These are phyloP conservation scores for Dipteronia dyeriana DNA, from an alignment of 345 rosid species.

Conservation along the genomic window DNA sequence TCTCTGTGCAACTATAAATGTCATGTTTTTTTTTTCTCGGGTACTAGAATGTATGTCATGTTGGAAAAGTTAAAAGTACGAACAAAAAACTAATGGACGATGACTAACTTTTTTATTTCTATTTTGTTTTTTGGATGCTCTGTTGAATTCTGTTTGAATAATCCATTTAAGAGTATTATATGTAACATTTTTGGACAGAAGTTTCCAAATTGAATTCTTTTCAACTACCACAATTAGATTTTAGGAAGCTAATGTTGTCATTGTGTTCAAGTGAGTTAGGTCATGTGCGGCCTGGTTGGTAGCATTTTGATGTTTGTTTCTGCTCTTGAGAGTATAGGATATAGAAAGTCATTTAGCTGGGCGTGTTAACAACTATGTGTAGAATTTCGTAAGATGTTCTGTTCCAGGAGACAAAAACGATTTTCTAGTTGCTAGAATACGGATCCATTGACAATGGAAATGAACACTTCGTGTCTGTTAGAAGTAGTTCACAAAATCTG, in stretches of 20 bases:
- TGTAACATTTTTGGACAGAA: not conserved
- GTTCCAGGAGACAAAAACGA: not conserved
- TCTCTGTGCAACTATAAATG: not conserved
- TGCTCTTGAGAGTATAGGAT: not conserved
- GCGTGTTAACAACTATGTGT: not conserved
- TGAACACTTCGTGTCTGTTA: not conserved
- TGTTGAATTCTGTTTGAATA: not conserved
- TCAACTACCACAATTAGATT: not conserved
- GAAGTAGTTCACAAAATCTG: not conserved
- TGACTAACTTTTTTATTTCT: not conserved
- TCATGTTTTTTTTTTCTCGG: not conserved
- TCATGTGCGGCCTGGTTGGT: not conserved
- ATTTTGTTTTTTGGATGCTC: not conserved
- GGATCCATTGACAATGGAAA: slow-evolving; percentile 7
- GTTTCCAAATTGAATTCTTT: not conserved
- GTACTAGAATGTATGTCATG: not conserved
- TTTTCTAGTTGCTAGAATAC: not conserved
- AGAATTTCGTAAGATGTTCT: not conserved
- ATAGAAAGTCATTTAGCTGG: not conserved
- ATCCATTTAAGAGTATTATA: not conserved
- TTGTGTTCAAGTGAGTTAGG: not conserved
- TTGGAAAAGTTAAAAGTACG: not conserved
- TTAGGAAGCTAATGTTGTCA: not conserved
- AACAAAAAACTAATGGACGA: not conserved
- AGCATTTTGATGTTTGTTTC: not conserved